Conservation (phyloP, 2,329 filamentous ascomycete genomes). For the Penicillium nordicum region DNA sequence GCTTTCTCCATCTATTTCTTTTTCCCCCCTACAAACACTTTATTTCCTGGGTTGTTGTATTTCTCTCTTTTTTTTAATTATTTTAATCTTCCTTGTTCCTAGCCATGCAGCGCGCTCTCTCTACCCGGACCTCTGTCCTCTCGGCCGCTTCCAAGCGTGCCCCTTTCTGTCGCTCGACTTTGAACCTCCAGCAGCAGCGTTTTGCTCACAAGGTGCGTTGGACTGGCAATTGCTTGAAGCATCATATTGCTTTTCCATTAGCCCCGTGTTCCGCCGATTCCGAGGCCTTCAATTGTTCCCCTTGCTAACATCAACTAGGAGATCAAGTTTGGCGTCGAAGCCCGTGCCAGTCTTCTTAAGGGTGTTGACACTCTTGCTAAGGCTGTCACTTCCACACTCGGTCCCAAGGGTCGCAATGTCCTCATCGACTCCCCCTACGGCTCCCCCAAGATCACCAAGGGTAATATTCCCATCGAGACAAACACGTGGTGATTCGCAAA, state of each 20-base stretch:
- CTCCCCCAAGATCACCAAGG: constrained; percentile 99
- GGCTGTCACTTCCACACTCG: constrained; percentile 92
- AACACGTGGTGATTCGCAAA: background rate
- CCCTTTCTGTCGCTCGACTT: constrained; percentile 59
- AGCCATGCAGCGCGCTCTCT: constrained; percentile 89
- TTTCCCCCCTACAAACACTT: constrained; percentile 30
- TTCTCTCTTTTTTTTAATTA: constrained; percentile 23
- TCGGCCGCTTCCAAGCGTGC: constrained; percentile 57
- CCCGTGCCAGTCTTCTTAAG: constrained; percentile 77
- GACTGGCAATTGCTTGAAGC: background rate
- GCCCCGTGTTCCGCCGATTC: constrained; percentile 19
- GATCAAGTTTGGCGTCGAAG: constrained; percentile 97
- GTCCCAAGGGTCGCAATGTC: constrained; percentile 97
- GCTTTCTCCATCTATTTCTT: constrained; percentile 29
- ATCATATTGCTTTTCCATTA: background rate
- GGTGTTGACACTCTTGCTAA: constrained; percentile 96
- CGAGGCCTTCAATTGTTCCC: constrained; percentile 15
- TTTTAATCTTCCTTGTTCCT: constrained; percentile 22
- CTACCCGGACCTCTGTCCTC: constrained; percentile 77
- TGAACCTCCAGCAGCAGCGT: constrained; percentile 81
- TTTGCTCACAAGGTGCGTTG: constrained; percentile 89
- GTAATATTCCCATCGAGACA: constrained; percentile 51
- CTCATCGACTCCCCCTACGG: constrained; percentile 98
- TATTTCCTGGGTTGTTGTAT: constrained; percentile 34
- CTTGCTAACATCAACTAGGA: constrained; percentile 59